A percentile compares a stretch with the other conserved stretches of the same genome.
These are phyloP conservation scores for Balamuthia mandrillaris DNA, from an alignment of 208 protist species.

Conservation along the genomic window DNA sequence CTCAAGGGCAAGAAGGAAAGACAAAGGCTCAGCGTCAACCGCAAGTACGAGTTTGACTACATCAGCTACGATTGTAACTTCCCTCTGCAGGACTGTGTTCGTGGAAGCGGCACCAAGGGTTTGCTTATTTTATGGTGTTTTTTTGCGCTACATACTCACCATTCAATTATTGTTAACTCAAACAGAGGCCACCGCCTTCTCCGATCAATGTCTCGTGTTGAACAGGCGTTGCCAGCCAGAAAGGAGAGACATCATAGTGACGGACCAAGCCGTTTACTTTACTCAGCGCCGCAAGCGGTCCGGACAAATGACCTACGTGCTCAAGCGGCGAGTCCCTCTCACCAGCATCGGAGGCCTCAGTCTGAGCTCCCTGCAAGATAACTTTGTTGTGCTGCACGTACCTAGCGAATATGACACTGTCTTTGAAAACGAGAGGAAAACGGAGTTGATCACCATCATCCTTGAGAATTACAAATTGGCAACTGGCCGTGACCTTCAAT, in stretches of 20 bases:
- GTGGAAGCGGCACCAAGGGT: neutral
- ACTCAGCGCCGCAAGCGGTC: slow-evolving; percentile 7
- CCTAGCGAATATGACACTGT: slow-evolving; percentile 6
- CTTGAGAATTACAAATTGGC: slow-evolving; percentile 42
- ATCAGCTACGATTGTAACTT: slow-evolving; percentile 68
- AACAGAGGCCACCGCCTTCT: neutral
- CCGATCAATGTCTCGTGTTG: neutral
- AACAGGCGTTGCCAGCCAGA: neutral
- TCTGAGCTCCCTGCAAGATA: slow-evolving; percentile 22
- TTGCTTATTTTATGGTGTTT: neutral
- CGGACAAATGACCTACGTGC: slow-evolving; percentile 1
- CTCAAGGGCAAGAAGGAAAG: slow-evolving; percentile 63
- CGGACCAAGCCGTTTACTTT: slow-evolving; percentile 46
- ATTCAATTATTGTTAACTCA: neutral
- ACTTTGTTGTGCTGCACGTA: slow-evolving; percentile 15
- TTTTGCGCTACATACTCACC: neutral
- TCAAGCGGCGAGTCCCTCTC: slow-evolving; percentile 18
- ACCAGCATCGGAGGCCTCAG: slow-evolving; percentile 16
- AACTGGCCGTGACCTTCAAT: slow-evolving; percentile 24
- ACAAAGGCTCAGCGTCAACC: slow-evolving; percentile 53
- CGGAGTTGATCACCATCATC: slow-evolving; percentile 12
- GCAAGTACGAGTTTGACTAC: slow-evolving; percentile 67
- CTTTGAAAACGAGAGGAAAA: slow-evolving; percentile 9
- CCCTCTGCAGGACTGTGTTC: slow-evolving; percentile 6
- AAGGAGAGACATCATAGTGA: slow-evolving; percentile 8